Evolutionary conservation across 179 eudicot genomes (phyloP), one percentile per base, ranked within the genome.

Genomic region (Beta macrorhiza): DNA sequence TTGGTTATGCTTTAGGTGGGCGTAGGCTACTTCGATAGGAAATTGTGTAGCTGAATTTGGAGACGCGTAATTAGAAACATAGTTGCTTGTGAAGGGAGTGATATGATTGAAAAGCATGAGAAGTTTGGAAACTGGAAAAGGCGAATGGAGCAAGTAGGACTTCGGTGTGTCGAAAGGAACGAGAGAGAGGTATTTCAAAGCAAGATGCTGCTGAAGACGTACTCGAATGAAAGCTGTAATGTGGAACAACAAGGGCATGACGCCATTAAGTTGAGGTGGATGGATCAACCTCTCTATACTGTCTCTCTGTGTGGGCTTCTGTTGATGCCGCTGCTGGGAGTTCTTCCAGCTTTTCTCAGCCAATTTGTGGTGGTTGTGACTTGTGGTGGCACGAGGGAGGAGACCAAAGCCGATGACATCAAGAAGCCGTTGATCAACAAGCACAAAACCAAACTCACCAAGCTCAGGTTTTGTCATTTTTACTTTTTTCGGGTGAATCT

Each of bases 251-350:
- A 84, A 77, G 87, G 80, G 10, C 79, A 77, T n/a, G 78, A 78
- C 19, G 88, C 45, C 25, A 25, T 25, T 25, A 25, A 25, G 25
- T 25, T 0, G 25, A 25, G 81, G 37, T 95, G 99, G 99, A 69
- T 87, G 67, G 97, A 90, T 90, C 97, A 93, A 84, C 91, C 95
- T 56, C 91, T 95, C 32, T 93, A 90, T 83, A 92, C 93, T 1
- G 91, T 95, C 63, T 93, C 97, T 42, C 89, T 87, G 10, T 95
- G 99, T 25, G 25, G 99, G 76, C 75, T 19, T 87, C 91, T 9
- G 77, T 56, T 65, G 91, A 84, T 77, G 81, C 85, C 74, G 89
- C 82, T 80, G 91, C 86, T 11, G 93, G 88, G 79, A 83, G 88
- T 81, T 91, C 94, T 29, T 86, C 94, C 29, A 79, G 94, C 11